phyloP scores from a whole-genome alignment of 352 stramenopile species.

The Chrysophaeum taylorii region DNA sequence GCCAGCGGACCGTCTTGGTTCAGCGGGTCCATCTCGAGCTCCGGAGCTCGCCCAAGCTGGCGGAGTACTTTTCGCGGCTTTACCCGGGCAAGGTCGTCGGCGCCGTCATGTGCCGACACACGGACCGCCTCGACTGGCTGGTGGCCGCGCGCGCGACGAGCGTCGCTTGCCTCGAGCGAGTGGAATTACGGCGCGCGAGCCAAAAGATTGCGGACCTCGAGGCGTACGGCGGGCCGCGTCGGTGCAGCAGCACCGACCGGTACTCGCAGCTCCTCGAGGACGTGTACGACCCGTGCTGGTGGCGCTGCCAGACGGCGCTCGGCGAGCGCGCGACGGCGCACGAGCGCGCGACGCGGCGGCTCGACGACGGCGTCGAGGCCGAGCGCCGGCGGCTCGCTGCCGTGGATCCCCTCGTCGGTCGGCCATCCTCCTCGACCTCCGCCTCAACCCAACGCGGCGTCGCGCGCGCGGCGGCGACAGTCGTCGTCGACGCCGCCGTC shows the following conservation, averaged over 20 bases:
- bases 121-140: neutral
- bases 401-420: neutral
- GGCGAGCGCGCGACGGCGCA: neutral
- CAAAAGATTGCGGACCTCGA: neutral
- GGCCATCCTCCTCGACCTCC: no score
- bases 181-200: neutral
- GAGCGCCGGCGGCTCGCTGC: neutral
- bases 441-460: no score
- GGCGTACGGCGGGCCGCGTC: neutral
- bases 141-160: neutral
- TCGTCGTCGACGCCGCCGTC: no score
- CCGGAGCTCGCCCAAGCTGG: neutral
- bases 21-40: neutral
- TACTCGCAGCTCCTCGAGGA: neutral
- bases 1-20: neutral
- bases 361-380: neutral
- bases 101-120: slow-evolving; percentile 1
- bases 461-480: no score
- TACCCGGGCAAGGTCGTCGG: slow-evolving; percentile 18
- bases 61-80: neutral
- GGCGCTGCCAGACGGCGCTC: neutral
- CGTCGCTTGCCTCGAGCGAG: neutral
- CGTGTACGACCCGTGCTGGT: slow-evolving; percentile 4
- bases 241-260: neutral
- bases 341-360: neutral